Percentiles rank a stretch among this genome's conserved stretches.
phyloP scores from a whole-genome alignment of 78 protist genomes.

The Monosiga brevicollis region DNA sequence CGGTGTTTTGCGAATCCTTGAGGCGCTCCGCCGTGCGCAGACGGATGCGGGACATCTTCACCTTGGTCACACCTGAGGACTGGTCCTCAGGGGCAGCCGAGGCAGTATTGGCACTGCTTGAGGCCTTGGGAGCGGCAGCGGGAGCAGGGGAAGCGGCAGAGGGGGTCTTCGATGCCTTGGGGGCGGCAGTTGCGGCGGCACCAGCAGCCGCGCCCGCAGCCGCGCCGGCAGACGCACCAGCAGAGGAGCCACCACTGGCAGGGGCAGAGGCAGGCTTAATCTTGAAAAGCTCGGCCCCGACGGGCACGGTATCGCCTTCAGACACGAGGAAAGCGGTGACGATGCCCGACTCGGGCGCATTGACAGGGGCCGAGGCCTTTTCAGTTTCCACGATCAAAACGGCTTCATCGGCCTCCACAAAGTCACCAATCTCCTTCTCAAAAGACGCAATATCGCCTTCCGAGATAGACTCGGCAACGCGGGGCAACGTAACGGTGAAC shows the following conservation, averaged over 20 bases:
- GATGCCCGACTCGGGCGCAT: constrained; percentile 68
- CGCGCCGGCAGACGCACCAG: constrained; percentile 20
- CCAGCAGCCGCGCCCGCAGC: not conserved
- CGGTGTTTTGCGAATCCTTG: constrained; percentile 89
- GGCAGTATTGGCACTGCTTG: too few relatives aligned
- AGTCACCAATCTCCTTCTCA: constrained; percentile 53
- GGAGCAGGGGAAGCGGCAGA: not conserved
- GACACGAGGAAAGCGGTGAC: constrained; percentile 39
- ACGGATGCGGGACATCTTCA: constrained; percentile 85
- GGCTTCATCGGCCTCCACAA: constrained; percentile 70
- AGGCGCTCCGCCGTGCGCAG: constrained; percentile 82
- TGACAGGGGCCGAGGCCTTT: constrained; percentile 72
- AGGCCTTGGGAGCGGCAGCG: constrained; percentile 17
- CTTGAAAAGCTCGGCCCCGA: constrained; percentile 50
- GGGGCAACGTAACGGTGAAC: not conserved
- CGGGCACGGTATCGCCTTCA: constrained; percentile 63
- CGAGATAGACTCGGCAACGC: constrained; percentile 19
- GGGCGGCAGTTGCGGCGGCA: constrained; percentile 12
- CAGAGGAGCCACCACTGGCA: too few relatives aligned
- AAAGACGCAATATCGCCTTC: constrained; percentile 9
- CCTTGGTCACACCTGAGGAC: constrained; percentile 15
- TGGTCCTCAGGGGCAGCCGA: not conserved
- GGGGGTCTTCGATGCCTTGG: not conserved
- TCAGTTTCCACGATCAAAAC: constrained; percentile 74
- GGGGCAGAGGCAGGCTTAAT: constrained; percentile 34